A percentile compares a stretch with the other conserved stretches of the same genome.
These are phyloP conservation scores for Penicillium paxilli DNA, from an alignment of 495 filamentous ascomycete species.

Conservation along the genomic window DNA sequence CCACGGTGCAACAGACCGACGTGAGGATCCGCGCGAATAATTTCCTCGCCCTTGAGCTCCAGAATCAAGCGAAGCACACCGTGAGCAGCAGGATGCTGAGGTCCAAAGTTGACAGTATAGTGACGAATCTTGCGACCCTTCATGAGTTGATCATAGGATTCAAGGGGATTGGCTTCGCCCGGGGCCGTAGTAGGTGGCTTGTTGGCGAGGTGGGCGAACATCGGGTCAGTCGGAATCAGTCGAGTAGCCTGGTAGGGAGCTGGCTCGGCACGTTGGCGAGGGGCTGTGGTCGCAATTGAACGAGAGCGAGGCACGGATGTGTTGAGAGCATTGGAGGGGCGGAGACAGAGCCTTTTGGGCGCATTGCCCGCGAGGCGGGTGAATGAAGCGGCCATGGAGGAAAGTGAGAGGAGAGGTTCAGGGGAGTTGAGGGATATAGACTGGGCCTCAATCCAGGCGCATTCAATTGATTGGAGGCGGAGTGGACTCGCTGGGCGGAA, in stretches of 20 bases:
- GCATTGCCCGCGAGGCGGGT: slow-evolving; percentile 62
- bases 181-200: slow-evolving; percentile 40
- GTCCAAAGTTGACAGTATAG: slow-evolving; percentile 99
- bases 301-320: slow-evolving; percentile 49
- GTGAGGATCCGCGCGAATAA: slow-evolving; percentile 93
- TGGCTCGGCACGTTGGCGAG: slow-evolving; percentile 60
- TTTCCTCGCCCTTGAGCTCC: slow-evolving; percentile 97
- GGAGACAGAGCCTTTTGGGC: slow-evolving; percentile 64
- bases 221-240: slow-evolving; percentile 59
- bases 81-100: slow-evolving; percentile 98
- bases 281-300: slow-evolving; percentile 66
- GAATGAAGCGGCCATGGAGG: slow-evolving; percentile 66
- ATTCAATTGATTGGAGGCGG: slow-evolving; percentile 36
- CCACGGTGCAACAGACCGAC: slow-evolving; percentile 95
- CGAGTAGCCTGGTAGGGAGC: slow-evolving; percentile 59
- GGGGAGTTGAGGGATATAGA: slow-evolving; percentile 22
- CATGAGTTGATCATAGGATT: slow-evolving; percentile 53
- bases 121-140: slow-evolving; percentile 85
- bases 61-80: slow-evolving; percentile 97
- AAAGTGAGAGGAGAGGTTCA: slow-evolving; percentile 22
- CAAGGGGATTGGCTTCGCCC: slow-evolving; percentile 42
- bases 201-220: slow-evolving; percentile 54
- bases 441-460: slow-evolving; percentile 45
- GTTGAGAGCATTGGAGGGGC: slow-evolving; percentile 45
- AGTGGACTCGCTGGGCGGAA: slow-evolving; percentile 33